Base-by-base conservation (phyloP, 148 eudicot genomes). In the Heliosperma pusillum region DNA sequence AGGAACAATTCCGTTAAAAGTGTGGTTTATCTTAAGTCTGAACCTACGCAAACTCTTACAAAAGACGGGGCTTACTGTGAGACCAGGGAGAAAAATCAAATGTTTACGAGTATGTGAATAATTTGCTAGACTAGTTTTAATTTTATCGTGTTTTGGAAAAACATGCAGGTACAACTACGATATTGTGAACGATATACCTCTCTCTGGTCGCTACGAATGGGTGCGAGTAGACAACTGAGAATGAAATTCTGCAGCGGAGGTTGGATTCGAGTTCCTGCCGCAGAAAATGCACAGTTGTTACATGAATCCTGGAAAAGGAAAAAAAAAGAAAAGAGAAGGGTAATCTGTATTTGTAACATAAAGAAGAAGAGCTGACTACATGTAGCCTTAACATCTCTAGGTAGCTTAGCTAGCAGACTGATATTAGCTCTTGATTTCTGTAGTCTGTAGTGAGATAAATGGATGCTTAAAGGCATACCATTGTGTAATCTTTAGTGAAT, bases 171-270 rank as follows among this genome's bases (percentile, higher is more conserved):
- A 93, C 81, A 93, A 93, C 85, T 93, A 85, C 66, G 97, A 93
- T 58, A 74, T 86, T 11, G 81, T 77, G 84, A 91, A 87, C 19
- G 97, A 93, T 74, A 72, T 69, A 77, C 97, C 98, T 69, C 87
- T 91, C 69, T 81, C 93, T 0, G 98, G 98, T 70, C 90, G 92
- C 29, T 93, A 84, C 13, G 92, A 93, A 62, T 93, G 98, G 98
- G 91, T 87, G 78, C 70, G 78, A 79, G 83, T 93, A 66, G 84
- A 85, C 66, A 66, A 80, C 26, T 76, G 58, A 69, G 65, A 42
- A 27, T 44, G 83, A 68, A 74, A 69, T n/a, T 66, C 66, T 65
- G 77, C 83, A 76, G 73, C 19, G 70, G 75, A 71, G 70, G 68
- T 44, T 10, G 67, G 74, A 76, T 57, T 57, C 55, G 10, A 76